Evolutionary conservation across 352 stramenopile species (phyloP), one percentile per base, ranked within the genome.

Genomic region (Phytopythium vexans): DNA sequence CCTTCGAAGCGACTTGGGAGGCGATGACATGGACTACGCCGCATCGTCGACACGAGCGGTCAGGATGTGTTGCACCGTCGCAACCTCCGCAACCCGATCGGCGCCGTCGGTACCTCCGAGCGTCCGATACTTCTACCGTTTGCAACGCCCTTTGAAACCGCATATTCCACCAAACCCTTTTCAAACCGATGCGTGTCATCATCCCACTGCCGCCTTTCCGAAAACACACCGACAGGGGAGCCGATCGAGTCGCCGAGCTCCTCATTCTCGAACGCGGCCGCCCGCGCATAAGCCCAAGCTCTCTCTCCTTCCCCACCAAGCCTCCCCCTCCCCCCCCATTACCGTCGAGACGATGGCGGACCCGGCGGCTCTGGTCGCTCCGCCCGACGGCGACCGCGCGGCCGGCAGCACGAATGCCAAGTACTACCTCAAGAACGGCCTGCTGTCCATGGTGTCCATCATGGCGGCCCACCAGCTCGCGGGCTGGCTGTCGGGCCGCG

Each of bases 401-500:
- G 38, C 40, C 9, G 45, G 62, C 16, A 58, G 43, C 15, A 63
- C 52, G 41, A 86, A 85, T 50, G 77, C 72, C 43, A 81, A 77
- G 43, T 73, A 71, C 52, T 86, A 87, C 70, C 72, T 86, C 63
- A 90, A 90, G 60, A 89, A 75, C 58, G 77, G 76, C 45, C 55
- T 89, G 9, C 82, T 89, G 61, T 89, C 81, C 48, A 91, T 91
- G 81, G 41, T 88, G 4, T 85, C 77, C 53, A 59, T 91, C 41
- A 79, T 74, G 41, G 32, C 87, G 49, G 77, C 74, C 15, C 78
- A 81, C 41, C 60, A 76, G 15, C 57, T 73, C 37, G 78, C 70
- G 11, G 74, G 79, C 50, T 91, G 75, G 62, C 55, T 91, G 43
- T 77, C 66, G n/a, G 64, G 72, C 60, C 70, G 77, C 35, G 77